Evolutionary conservation across 164 flowering plant species (phyloP), one percentile per base, ranked within the genome.

Genomic region (Houttuynia cordata): DNA sequence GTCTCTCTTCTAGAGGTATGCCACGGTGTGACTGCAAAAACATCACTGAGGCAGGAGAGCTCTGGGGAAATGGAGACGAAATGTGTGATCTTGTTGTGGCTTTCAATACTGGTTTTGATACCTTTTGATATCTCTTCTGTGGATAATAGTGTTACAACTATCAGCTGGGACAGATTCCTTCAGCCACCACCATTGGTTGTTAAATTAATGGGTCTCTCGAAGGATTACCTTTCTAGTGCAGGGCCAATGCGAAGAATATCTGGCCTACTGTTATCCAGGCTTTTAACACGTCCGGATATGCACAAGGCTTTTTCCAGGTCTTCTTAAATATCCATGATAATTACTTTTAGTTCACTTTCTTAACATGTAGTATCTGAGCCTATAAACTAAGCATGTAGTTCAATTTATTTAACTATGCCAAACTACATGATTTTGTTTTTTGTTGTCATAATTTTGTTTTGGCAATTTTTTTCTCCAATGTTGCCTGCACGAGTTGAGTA

Each of bases 211-310:
- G 75, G 70, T 37, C 74, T 83, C 60, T 88, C 78, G 12, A 90
- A 86, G 71, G 89, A 88, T 63, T 93, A 93, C 66, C 82, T 93
- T 62, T 88, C 96, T 62, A 85, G 53, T 78, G 85, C 96, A 34
- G 99, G 99, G 8, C 96, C 96, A 0, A 88, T 90, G 99, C 86
- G 92, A 1, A 77, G 83, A 25, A 86, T 90, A 54, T 77, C 97
- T 69, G 94, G 91, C 59, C 62, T 93, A 67, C 65, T 90, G 57
- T 84, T 93, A 50, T 83, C 99, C 15, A 88, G 60, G 78, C 92
- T 93, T 71, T 72, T 90, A 59, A 84, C 99, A 1, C 99, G 97
- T 20, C 99, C 97, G 49, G 99, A 93, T 71, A 93, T 90, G 99
- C 71, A 76, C 15, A 78, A 65, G 66, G 94, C 86, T 55, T 88